Percentiles rank a stretch among this genome's conserved stretches.
Evolutionary conservation across 2,329 filamentous ascomycete genomes (phyloP).

Genomic region (Cladosporium austrohemisphaericum): DNA sequence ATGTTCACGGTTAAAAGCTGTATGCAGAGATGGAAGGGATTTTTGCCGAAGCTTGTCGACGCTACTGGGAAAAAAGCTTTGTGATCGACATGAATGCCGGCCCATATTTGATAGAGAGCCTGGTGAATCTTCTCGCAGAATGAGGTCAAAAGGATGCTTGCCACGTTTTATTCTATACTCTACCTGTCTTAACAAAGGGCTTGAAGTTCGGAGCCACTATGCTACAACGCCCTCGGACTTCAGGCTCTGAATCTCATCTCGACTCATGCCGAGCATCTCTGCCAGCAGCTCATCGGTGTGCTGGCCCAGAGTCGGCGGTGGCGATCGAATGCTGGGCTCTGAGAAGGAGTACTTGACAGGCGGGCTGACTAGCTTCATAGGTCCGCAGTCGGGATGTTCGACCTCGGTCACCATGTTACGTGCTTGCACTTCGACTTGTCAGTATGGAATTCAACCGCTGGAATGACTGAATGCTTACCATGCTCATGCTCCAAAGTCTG

Average conservation of each 20-base stretch:
- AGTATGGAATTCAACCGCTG: background rate
- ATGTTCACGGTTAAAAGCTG: too few relatives aligned
- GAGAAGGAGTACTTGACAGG: constrained; percentile 91
- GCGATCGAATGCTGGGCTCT: constrained; percentile 67
- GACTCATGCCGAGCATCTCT: constrained; percentile 58
- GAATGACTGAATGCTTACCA: constrained; percentile 56
- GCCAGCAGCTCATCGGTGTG: constrained; percentile 76
- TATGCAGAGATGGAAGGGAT: too few relatives aligned
- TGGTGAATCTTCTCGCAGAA: too few relatives aligned
- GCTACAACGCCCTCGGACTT: constrained; percentile 65
- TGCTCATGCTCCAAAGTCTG: constrained; percentile 79
- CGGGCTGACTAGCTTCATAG: constrained; percentile 86
- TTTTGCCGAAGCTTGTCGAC: too few relatives aligned
- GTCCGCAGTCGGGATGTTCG: constrained; percentile 76
- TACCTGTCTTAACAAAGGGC: too few relatives aligned
- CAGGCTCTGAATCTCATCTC: constrained; percentile 58
- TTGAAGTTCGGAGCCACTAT: constrained; percentile 27
- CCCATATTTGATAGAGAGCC: too few relatives aligned
- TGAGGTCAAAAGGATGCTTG: too few relatives aligned
- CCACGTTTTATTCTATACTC: too few relatives aligned
- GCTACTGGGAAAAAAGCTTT: too few relatives aligned
- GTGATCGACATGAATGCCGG: too few relatives aligned
- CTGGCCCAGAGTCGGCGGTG: constrained; percentile 81
- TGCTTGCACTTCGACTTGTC: constrained; percentile 52
- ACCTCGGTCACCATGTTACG: constrained; percentile 87